Conservation (phyloP, 768 basidiomycete species). For the Mycena metata region DNA sequence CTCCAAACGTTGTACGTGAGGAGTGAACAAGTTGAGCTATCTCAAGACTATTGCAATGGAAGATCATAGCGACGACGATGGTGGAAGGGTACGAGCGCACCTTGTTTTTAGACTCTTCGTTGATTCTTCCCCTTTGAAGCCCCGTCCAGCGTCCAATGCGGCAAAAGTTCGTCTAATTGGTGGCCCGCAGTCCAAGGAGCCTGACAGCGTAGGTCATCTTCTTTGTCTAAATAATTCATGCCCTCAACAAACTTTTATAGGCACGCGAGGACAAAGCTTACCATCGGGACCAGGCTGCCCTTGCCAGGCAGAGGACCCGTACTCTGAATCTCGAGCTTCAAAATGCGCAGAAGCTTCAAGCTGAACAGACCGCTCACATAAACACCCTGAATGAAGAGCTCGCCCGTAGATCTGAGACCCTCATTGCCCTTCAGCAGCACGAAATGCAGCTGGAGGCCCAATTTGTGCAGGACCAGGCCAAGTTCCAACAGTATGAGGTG, state of each 20-base stretch:
- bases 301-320: constrained; percentile 16
- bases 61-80: too few species aligned
- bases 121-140: too few species aligned
- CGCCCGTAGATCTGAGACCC: not conserved
- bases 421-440: constrained; percentile 8
- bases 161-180: too few species aligned
- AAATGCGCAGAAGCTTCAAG: constrained; percentile 14
- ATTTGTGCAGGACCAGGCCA: constrained; percentile 25
- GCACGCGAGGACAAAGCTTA: constrained; percentile 5
- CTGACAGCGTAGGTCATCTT: too few species aligned
- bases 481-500: constrained; percentile 9
- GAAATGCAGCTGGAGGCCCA: constrained; percentile 30
- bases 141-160: too few species aligned
- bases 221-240: too few species aligned
- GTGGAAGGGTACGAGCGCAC: too few species aligned
- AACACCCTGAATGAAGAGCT: constrained; percentile 16
- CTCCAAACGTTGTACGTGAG: too few species aligned
- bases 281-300: constrained; percentile 15
- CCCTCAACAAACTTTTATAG: constrained; percentile 11
- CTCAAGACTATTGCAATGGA: too few species aligned
- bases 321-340: constrained; percentile 7
- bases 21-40: too few species aligned
- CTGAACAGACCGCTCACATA: constrained; percentile 4
- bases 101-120: too few species aligned
- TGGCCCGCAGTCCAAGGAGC: too few species aligned